Evolutionary conservation across 805 yeast genomes (phyloP), one percentile per base, ranked within the genome.

Genomic region (Wickerhamomyces canadensis): DNA sequence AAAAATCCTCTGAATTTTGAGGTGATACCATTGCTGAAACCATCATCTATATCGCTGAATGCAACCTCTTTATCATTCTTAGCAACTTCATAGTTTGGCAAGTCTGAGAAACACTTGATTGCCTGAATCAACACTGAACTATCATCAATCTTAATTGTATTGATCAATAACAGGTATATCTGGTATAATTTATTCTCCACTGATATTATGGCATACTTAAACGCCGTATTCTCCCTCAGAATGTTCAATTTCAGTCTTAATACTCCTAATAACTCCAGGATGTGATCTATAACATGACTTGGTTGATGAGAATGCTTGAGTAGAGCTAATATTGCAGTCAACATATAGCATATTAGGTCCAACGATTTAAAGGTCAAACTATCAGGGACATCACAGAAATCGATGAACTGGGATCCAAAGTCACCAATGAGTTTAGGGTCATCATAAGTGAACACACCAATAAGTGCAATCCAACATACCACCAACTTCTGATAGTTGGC

Each of bases 401-500:
- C 49, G 32, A 83, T 57, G 34, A 84, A 64, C 45, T 80, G 86
- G 3, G 78, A 68, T 12, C 71, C 60, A 44, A 80, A 80, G 38
- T 76, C 64, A 35, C 68, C 62, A 26, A 84, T 62, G 38, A 75
- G 72, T 18, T 65, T 60, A 13, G 70, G 68, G 26, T 81, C 83
- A 0, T 60, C 51, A 49, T 75, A 72, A 34, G 78, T 72, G 68
- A 83, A 74, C 4, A 82, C 55, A 3, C 91, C 91, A 42, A 69
- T 64, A 17, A 84, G 50, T 18, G 80, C 49, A 13, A 74, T 67
- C 91, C 93, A 84, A 28, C 85, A 59, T 30, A 72, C 55, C 33
- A 72, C 34, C 27, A 64, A 52, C 47, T 67, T 55, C 46, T 60
- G 52, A 54, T 62, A 52, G 42, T 65, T 37, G 30, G 58, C 30